Base-by-base conservation (phyloP, 2,329 filamentous ascomycete species). In the Cladosporium sp. region DNA sequence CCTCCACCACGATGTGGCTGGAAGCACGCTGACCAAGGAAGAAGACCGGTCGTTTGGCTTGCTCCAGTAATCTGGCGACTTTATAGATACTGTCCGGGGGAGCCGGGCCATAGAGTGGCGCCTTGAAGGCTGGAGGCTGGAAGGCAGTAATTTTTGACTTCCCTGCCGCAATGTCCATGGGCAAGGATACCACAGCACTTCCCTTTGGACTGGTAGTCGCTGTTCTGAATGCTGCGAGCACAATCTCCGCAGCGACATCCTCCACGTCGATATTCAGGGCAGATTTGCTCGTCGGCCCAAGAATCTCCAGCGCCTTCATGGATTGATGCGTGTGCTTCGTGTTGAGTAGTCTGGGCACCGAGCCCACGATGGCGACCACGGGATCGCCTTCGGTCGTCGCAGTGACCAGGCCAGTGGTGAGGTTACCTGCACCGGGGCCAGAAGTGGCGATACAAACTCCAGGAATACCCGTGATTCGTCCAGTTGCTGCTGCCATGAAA, bases 371-470 rank as follows among this genome's bases (percentile, higher is more conserved):
- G n/a, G 73, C 73, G 9, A 76, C 70, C 7, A 76, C 68, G 1
- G 73, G 73, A 42, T 72, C 69, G 13, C 72, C 71, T 57, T 75
- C 73, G 7, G 73, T 74, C 4, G 69, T 76, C 19, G 73, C 73
- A 2, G 73, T 76, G 6, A 73, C 65, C 7, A 75, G 62, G 0
- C 72, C 72, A 0, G 73, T 75, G 1, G 69, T 70, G 12, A 76
- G 62, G 56, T 76, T 76, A 38, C 69, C 70, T 2, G 72, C 73
- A 12, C 73, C 73, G 0, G 73, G 73, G 0, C 72, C 73, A 11
- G 70, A 74, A 2, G 73, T 76, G 15, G 70, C 73, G 39, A 75
- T 70, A 57, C 69, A 73, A 1, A 75, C 72, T 9, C 73, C 73
- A 3, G 72, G 72, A 2, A 62, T 62, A 15, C 72, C 73, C 1